Evolutionary conservation across 2,329 filamentous ascomycete genomes (phyloP).

Genomic region (Trichoderma sp.): DNA sequence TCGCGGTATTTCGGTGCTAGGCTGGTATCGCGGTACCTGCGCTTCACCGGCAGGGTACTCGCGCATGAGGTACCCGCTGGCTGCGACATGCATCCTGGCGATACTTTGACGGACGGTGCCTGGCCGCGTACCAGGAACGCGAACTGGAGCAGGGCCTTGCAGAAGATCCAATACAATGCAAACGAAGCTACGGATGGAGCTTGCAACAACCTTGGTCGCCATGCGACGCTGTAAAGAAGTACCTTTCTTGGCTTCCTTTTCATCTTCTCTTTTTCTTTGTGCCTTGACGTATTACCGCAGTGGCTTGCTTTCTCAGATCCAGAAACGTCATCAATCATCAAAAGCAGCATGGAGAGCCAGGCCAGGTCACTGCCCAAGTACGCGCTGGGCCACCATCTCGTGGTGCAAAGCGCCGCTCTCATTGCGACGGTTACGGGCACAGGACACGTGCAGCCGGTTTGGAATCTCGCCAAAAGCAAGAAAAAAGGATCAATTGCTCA

Average conservation of each 20-base stretch:
- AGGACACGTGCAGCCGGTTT: constrained; percentile 7
- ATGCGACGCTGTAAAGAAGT: constrained; percentile 2
- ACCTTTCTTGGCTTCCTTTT: not conserved
- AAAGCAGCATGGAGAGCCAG: not conserved
- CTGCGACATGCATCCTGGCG: not conserved
- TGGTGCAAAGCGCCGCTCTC: not conserved
- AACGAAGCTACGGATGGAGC: constrained; percentile 17
- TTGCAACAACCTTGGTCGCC: constrained; percentile 9
- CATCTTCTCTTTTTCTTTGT: not conserved
- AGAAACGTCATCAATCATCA: not conserved
- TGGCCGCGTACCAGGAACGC: constrained; percentile 16
- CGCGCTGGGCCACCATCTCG: not conserved
- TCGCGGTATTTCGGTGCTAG: not conserved
- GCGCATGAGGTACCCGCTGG: not conserved
- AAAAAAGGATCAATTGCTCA: not conserved
- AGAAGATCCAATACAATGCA: constrained; percentile 11
- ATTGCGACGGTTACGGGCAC: constrained; percentile 8
- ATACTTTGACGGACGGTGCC: not conserved
- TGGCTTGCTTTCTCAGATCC: not conserved
- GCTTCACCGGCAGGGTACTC: constrained; percentile 2
- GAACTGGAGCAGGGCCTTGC: constrained; percentile 13
- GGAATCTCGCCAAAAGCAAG: not conserved
- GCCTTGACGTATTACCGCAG: not conserved
- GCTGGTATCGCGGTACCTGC: constrained; percentile 3
- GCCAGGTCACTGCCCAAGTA: not conserved